A percentile compares a stretch with the other conserved stretches of the same genome.
Conservation (phyloP, 345 rosid species). For the Boechera retrofracta region DNA sequence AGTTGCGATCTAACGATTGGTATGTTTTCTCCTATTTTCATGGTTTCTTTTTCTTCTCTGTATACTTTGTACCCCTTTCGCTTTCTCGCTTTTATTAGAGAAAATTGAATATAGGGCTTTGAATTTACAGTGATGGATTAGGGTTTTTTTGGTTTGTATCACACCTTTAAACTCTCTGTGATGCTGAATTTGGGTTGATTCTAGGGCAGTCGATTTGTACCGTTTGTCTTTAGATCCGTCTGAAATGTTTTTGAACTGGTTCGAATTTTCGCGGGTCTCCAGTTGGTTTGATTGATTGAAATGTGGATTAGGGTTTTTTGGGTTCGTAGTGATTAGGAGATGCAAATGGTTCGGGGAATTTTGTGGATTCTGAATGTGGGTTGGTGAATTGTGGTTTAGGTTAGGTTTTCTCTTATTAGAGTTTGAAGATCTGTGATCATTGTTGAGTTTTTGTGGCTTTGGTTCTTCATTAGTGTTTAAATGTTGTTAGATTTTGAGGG, state of each 20-base stretch:
- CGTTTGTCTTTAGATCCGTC: slow-evolving; percentile 35
- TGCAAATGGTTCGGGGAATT: slow-evolving; percentile 16
- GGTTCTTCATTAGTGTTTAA: slow-evolving; percentile 1
- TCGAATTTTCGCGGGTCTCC: slow-evolving; percentile 23
- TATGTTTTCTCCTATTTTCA: slow-evolving; percentile 35
- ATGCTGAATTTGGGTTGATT: slow-evolving; percentile 8
- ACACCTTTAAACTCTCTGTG: neutral
- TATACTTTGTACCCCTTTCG: neutral
- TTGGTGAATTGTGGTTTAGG: slow-evolving; percentile 36
- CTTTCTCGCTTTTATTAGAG: neutral
- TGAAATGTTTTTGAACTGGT: slow-evolving; percentile 7
- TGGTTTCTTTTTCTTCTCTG: slow-evolving; percentile 1
- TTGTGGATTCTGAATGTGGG: slow-evolving; percentile 17
- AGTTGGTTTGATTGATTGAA: neutral
- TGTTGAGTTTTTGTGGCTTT: neutral
- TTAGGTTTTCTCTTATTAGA: slow-evolving; percentile 10
- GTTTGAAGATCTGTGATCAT: slow-evolving; percentile 24
- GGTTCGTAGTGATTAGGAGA: slow-evolving; percentile 16
- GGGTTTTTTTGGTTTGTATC: neutral
- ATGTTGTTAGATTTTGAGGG: neutral
- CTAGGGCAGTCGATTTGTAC: neutral
- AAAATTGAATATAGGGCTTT: slow-evolving; percentile 16
- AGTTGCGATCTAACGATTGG: slow-evolving; percentile 33
- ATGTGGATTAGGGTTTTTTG: slow-evolving; percentile 22
- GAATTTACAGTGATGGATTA: slow-evolving; percentile 23